Evolutionary conservation across 2,329 filamentous ascomycete species (phyloP).

Genomic region (Claviceps humidiphila): DNA sequence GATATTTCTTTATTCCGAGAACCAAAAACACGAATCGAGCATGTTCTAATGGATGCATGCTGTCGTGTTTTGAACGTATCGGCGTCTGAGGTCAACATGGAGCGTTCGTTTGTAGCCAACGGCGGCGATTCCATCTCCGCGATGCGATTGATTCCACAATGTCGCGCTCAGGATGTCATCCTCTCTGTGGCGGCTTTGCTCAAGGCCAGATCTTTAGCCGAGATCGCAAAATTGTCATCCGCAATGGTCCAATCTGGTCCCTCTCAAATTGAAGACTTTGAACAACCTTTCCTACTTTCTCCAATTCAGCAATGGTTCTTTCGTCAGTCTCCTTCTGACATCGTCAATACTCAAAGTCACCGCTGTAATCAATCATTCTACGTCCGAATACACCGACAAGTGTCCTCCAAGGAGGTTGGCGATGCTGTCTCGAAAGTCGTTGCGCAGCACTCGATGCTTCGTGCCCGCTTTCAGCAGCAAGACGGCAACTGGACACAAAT

Average conservation of each 20-base stretch:
- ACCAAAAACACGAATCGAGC: slow-evolving; percentile 1
- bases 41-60: slow-evolving; percentile 18
- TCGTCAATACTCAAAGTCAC: neutral
- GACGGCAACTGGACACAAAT: slow-evolving; percentile 1
- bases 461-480: slow-evolving; percentile 2
- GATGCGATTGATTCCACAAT: slow-evolving; percentile 27
- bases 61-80: slow-evolving; percentile 26
- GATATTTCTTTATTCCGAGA: neutral
- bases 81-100: slow-evolving; percentile 14
- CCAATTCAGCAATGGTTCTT: slow-evolving; percentile 7
- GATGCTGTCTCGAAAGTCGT: slow-evolving; percentile 2
- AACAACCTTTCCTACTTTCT: neutral
- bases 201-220: neutral
- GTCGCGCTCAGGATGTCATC: slow-evolving; percentile 16
- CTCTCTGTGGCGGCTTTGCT: slow-evolving; percentile 14
- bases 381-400: neutral
- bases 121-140: slow-evolving; percentile 32
- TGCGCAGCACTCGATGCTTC: slow-evolving; percentile 6
- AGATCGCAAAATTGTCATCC: neutral
- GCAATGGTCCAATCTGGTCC: neutral
- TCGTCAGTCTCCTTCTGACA: neutral
- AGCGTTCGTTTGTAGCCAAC: slow-evolving; percentile 24
- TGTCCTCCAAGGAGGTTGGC: neutral
- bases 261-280: neutral
- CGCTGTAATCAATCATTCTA: slow-evolving; percentile 3